Conservation (phyloP, 2,329 filamentous ascomycete species). For the Cladosporium sp. region DNA sequence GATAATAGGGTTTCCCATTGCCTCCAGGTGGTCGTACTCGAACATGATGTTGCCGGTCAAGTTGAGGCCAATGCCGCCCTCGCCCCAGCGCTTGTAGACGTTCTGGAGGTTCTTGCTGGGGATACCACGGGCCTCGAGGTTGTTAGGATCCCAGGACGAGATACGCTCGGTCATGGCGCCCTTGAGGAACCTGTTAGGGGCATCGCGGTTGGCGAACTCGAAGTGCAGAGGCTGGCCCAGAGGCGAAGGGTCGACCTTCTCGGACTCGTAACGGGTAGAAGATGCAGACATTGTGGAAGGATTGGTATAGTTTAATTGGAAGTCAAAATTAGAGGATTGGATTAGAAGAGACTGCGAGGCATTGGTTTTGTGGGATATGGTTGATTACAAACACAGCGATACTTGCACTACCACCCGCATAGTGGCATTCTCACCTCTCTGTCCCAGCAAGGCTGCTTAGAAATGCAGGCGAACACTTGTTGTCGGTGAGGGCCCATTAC, state of each 20-base stretch:
- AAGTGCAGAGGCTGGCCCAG: slow-evolving; percentile 49
- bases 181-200: slow-evolving; percentile 68
- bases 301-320: not conserved
- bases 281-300: slow-evolving; percentile 17
- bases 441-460: slow-evolving; percentile 17
- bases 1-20: slow-evolving; percentile 61
- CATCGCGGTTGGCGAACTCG: slow-evolving; percentile 54
- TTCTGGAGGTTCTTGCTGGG: slow-evolving; percentile 57
- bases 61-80: slow-evolving; percentile 58
- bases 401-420: not conserved
- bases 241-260: slow-evolving; percentile 43
- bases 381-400: slow-evolving; percentile 1
- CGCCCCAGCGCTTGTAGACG: slow-evolving; percentile 64
- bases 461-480: slow-evolving; percentile 11
- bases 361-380: slow-evolving; percentile 9
- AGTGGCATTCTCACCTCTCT: not conserved
- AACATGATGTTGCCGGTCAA: slow-evolving; percentile 67
- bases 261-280: slow-evolving; percentile 42
- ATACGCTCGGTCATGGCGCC: slow-evolving; percentile 67
- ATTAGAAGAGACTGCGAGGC: not conserved
- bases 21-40: slow-evolving; percentile 61
- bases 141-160: slow-evolving; percentile 60
- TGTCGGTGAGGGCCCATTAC: slow-evolving; percentile 19
- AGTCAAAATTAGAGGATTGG: not conserved
- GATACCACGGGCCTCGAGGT: slow-evolving; percentile 56